Conservation (phyloP, 2,329 filamentous ascomycete species). For the Sclerotinia sclerotiorum region DNA sequence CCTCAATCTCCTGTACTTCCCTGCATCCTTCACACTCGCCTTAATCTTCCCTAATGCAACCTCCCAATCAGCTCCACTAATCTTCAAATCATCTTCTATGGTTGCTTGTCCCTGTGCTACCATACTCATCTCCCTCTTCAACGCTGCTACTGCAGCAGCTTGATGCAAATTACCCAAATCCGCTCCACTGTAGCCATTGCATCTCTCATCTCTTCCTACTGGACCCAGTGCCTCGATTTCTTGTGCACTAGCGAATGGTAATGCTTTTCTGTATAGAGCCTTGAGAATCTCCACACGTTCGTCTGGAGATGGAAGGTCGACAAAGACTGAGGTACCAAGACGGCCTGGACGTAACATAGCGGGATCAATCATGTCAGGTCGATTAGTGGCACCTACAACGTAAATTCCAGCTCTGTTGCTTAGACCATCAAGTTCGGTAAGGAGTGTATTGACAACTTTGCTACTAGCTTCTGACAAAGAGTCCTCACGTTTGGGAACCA, state of each 20-base stretch:
- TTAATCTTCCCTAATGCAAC: constrained; percentile 39
- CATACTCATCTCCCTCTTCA: constrained; percentile 38
- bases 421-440: constrained; percentile 91
- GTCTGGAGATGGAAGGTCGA: constrained; percentile 76
- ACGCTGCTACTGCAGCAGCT: constrained; percentile 40
- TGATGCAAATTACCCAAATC: constrained; percentile 57
- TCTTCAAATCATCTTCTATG: constrained; percentile 32
- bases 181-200: constrained; percentile 73
- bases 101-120: constrained; percentile 20
- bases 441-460: constrained; percentile 89
- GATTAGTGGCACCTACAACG: constrained; percentile 91
- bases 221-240: constrained; percentile 56
- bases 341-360: constrained; percentile 92
- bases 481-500: constrained; percentile 82
- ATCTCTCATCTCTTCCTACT: constrained; percentile 66
- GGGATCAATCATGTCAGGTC: constrained; percentile 93
- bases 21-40: constrained; percentile 42
- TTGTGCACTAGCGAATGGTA: constrained; percentile 53
- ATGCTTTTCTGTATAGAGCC: constrained; percentile 58
- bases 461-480: constrained; percentile 77
- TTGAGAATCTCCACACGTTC: constrained; percentile 84
- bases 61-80: constrained; percentile 40
- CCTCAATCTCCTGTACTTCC: constrained; percentile 41
- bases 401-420: constrained; percentile 81
- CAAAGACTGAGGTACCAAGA: constrained; percentile 82